Conservation (phyloP, 306 rosid genomes). For the Corylus americana region DNA sequence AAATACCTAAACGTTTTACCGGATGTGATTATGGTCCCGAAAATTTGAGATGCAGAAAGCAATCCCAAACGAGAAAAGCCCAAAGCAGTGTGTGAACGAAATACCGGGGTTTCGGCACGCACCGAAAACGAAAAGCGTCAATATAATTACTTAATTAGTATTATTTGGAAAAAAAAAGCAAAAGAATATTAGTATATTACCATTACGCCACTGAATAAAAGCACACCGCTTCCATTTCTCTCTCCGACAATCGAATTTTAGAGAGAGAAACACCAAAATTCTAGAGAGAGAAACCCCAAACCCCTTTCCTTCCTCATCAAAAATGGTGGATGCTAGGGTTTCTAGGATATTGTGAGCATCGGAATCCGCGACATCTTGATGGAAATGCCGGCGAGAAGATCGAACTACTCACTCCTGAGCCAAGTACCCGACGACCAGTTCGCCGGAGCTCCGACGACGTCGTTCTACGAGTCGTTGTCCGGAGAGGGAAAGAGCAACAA, state of each 20-base stretch:
- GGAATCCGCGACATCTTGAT: constrained; percentile 34
- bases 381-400: constrained; percentile 92
- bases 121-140: constrained; percentile 13
- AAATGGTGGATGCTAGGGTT: constrained; percentile 71
- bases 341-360: constrained; percentile 37
- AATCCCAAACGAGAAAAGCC: too few species aligned
- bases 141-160: background rate
- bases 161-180: background rate
- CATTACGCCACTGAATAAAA: constrained; percentile 44
- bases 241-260: constrained; percentile 50
- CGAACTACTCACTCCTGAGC: constrained; percentile 79
- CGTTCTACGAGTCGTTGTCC: constrained; percentile 52
- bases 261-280: constrained; percentile 36
- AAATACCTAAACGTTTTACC: too few species aligned
- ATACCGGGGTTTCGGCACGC: constrained; percentile 3
- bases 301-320: constrained; percentile 3
- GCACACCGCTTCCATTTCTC: constrained; percentile 30
- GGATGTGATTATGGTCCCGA: too few species aligned
- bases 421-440: constrained; percentile 78
- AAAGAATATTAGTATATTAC: constrained; percentile 28
- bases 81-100: constrained; percentile 8
- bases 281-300: constrained; percentile 11
- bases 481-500: constrained; percentile 63
- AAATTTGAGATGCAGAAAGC: too few species aligned
- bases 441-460: constrained; percentile 46